phyloP scores from a whole-genome alignment of 257 asterid species.

The Ilex asprella region DNA sequence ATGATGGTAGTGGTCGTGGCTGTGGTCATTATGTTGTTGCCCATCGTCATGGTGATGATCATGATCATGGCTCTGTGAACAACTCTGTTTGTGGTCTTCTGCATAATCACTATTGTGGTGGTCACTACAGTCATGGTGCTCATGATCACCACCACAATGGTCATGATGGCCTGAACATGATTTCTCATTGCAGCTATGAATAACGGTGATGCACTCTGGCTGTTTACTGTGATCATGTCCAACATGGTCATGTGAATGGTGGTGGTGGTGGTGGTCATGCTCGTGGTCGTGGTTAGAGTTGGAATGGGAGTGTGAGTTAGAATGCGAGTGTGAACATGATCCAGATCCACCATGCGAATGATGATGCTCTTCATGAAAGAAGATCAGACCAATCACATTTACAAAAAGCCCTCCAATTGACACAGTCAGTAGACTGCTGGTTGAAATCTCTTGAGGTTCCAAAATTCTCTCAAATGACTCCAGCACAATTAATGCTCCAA shows the following conservation, averaged over 20 bases:
- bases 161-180: slow-evolving; percentile 20
- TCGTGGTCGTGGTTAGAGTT: background rate
- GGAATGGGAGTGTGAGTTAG: slow-evolving; percentile 20
- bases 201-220: slow-evolving; percentile 18
- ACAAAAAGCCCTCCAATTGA: slow-evolving; percentile 93
- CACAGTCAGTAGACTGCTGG: slow-evolving; percentile 66
- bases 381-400: slow-evolving; percentile 75
- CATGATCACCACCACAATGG: slow-evolving; percentile 17
- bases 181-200: slow-evolving; percentile 23
- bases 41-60: slow-evolving; percentile 16
- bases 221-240: slow-evolving; percentile 18
- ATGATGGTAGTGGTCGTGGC: slow-evolving; percentile 10
- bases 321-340: slow-evolving; percentile 60
- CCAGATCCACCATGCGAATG: slow-evolving; percentile 95
- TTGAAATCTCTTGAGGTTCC: slow-evolving; percentile 96
- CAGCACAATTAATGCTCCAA: slow-evolving; percentile 75
- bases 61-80: slow-evolving; percentile 1
- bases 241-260: slow-evolving; percentile 24
- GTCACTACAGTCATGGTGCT: slow-evolving; percentile 10
- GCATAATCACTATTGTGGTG: background rate
- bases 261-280: background rate
- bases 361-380: slow-evolving; percentile 99
- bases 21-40: background rate
- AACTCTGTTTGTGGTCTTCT: background rate
- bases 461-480: slow-evolving; percentile 89